phyloP scores from a whole-genome alignment of 2,329 filamentous ascomycete genomes.

The Keithomyces neogunnii region DNA sequence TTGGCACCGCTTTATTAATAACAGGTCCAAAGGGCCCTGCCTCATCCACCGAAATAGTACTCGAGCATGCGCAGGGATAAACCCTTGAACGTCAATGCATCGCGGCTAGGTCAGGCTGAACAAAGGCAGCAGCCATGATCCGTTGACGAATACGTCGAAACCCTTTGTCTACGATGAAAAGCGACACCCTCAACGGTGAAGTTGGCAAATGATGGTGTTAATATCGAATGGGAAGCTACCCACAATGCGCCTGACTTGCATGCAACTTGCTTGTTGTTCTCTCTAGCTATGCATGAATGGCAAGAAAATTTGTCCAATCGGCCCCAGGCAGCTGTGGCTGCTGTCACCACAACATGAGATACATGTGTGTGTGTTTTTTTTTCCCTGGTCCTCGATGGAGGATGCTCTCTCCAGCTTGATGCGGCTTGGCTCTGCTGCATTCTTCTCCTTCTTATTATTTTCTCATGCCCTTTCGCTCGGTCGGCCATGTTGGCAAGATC shows the following conservation, averaged over 20 bases:
- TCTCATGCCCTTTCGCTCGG: not conserved
- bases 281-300: not conserved
- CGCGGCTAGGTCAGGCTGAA: too few species aligned
- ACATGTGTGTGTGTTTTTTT: not conserved
- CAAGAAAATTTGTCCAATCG: not conserved
- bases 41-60: not conserved
- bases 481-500: too few species aligned
- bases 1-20: too few species aligned
- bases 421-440: not conserved
- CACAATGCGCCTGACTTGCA: constrained; percentile 1
- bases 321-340: not conserved
- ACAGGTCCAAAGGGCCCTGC: too few species aligned
- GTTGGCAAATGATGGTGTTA: too few species aligned
- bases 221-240: not conserved
- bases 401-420: not conserved
- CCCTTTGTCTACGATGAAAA: too few species aligned
- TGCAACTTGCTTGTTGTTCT: not conserved
- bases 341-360: not conserved
- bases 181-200: too few species aligned
- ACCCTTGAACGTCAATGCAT: too few species aligned
- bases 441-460: not conserved
- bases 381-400: not conserved
- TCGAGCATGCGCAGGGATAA: not conserved
- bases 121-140: too few species aligned
- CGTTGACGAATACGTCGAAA: too few species aligned